Base-by-base conservation (phyloP, 805 yeast genomes). In the Lipomyces lipofer region DNA sequence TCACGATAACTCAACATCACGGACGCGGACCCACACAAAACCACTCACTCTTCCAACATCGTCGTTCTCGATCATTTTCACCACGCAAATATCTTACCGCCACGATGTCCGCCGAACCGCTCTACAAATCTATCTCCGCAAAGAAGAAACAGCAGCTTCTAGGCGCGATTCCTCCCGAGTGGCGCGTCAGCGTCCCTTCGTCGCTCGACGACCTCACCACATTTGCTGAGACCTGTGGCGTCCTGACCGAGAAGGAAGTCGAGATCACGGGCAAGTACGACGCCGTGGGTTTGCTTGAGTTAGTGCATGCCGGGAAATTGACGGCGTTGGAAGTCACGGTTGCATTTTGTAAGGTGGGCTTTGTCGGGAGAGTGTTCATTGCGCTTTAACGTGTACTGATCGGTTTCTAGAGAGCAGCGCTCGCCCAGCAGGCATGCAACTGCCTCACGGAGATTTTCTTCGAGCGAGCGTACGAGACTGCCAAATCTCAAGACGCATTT, bases 391-490 rank as follows among this genome's bases (percentile, higher is more conserved):
- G 24, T 22, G 27, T 9, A 24, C 12, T n/a, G 7, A n/a, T 28
- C 19, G 30, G 35, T 28, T 12, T 45, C 3, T 47, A 51, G 60
- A 52, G 61, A 17, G 61, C 61, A 25, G 61, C 61, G 17, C 25
- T 57, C 24, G 61, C 61, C 7, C 59, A 54, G 15, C 60, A 50
- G 43, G 54, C 56, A 6, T 38, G 52, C 73, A 8, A 53, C 66
- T 21, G 74, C 73, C 4, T 45, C 54, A 15, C 59, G 6, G 67
- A 65, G 42, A 52, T 66, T 40, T 83, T 84, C 65, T 70, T 80
- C 33, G 81, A 80, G 12, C 78, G 78, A 52, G 88, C 86, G 12
- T 70, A 81, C 52, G 71, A 72, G 48, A 72, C 75, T 58, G 88
- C 88, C 3, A 68, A 76, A 62, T 73, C 67, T 52, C 71, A 82